Percentiles rank a stretch among this genome's conserved stretches.
Evolutionary conservation across 2,329 filamentous ascomycete genomes (phyloP).

Genomic region (Alternaria arborescens): DNA sequence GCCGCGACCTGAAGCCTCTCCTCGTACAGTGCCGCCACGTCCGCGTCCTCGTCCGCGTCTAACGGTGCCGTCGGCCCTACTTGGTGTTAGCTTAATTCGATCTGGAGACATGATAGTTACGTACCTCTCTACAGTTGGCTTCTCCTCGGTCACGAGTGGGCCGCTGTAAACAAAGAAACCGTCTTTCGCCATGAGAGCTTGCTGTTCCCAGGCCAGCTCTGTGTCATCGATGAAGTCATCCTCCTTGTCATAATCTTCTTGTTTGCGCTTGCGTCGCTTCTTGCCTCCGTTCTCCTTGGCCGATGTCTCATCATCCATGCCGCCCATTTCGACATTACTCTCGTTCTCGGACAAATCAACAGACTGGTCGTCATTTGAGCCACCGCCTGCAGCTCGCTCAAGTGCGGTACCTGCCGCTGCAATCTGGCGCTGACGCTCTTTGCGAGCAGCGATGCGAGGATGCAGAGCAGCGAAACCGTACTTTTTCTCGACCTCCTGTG

Average conservation of each 20-base stretch:
- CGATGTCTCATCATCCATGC: slow-evolving; percentile 57
- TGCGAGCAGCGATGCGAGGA: slow-evolving; percentile 86
- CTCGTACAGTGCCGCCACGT: slow-evolving; percentile 58
- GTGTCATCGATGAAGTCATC: slow-evolving; percentile 85
- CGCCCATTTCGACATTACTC: slow-evolving; percentile 90
- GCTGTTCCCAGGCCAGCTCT: slow-evolving; percentile 93
- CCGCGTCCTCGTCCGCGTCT: slow-evolving; percentile 71
- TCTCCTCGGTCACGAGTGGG: slow-evolving; percentile 87
- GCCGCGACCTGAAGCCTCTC: slow-evolving; percentile 51
- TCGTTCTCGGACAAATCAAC: slow-evolving; percentile 75
- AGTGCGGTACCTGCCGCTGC: slow-evolving; percentile 87
- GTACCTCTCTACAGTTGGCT: slow-evolving; percentile 71
- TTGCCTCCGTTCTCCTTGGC: slow-evolving; percentile 63
- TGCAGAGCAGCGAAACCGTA: slow-evolving; percentile 96
- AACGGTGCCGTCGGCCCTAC: slow-evolving; percentile 75
- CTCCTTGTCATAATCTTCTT: slow-evolving; percentile 72
- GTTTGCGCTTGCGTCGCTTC: slow-evolving; percentile 81
- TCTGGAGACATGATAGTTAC: slow-evolving; percentile 26
- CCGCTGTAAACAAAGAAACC: slow-evolving; percentile 99
- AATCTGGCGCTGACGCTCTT: slow-evolving; percentile 85
- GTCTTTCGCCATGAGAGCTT: slow-evolving; percentile 91
- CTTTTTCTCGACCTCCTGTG: slow-evolving; percentile 88
- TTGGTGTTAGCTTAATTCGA: slow-evolving; percentile 35
- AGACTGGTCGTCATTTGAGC: slow-evolving; percentile 80
- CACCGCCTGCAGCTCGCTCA: slow-evolving; percentile 77